Evolutionary conservation across 345 rosid species (phyloP).

Genomic region (Pelargonium nanum): DNA sequence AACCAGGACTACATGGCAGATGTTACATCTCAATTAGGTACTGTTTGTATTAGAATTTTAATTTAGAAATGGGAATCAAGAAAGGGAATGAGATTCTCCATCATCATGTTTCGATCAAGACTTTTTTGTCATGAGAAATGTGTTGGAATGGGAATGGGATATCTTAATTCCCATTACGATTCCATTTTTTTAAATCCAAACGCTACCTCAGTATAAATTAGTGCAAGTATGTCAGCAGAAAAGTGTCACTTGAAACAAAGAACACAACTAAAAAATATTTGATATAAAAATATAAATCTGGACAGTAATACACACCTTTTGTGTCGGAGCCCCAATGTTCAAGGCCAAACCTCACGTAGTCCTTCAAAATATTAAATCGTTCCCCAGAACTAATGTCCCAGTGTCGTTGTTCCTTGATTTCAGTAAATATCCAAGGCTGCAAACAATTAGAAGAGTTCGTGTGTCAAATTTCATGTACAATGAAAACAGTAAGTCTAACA

Average conservation of each 20-base stretch:
- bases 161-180: too few relatives aligned
- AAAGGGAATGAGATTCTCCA: too few relatives aligned
- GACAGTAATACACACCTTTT: conserved; percentile 37
- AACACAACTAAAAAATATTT: too few relatives aligned
- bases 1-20: neutral
- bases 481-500: neutral
- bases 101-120: too few relatives aligned
- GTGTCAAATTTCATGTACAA: neutral
- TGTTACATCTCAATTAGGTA: too few relatives aligned
- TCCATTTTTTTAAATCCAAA: too few relatives aligned
- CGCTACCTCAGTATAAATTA: too few relatives aligned
- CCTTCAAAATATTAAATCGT: conserved; percentile 72
- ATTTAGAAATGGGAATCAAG: too few relatives aligned
- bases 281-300: neutral
- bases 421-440: conserved; percentile 98
- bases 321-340: conserved; percentile 95
- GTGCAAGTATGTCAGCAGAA: too few relatives aligned
- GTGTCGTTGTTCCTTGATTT: conserved; percentile 88
- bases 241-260: neutral
- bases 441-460: conserved; percentile 6
- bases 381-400: conserved; percentile 91
- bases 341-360: conserved; percentile 67
- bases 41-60: too few relatives aligned
- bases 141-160: too few relatives aligned
- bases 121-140: too few relatives aligned